Evolutionary conservation across 139 green algal species (phyloP).

Genomic region (Coelastrella sp.): DNA sequence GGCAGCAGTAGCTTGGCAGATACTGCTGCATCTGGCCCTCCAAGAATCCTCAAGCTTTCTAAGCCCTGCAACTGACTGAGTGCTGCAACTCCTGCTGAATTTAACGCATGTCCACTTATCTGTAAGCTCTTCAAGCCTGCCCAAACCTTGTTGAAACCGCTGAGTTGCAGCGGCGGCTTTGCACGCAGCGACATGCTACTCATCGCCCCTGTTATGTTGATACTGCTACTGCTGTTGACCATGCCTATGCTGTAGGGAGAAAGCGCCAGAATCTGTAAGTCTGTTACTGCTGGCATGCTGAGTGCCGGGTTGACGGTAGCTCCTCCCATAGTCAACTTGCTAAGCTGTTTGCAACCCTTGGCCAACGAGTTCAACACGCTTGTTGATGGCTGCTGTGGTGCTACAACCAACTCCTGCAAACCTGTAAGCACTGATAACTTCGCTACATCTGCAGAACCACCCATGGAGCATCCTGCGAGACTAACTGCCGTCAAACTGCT

Average conservation of each 20-base stretch:
- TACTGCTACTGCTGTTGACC: neutral
- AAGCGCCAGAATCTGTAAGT: conserved; percentile 2
- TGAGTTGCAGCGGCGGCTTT: conserved; percentile 4
- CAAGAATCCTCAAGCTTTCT: neutral
- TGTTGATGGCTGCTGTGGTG: conserved; percentile 22
- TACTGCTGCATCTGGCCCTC: neutral
- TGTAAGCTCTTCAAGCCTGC: neutral
- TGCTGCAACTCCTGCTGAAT: conserved; percentile 9
- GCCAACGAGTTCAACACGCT: neutral
- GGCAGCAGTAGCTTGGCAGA: conserved; percentile 33
- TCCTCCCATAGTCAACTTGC: neutral
- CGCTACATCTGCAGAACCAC: neutral
- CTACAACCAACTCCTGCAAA: neutral
- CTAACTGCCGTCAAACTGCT: neutral
- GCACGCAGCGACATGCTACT: neutral
- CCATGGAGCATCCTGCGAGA: conserved; percentile 5
- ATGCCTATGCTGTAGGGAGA: neutral
- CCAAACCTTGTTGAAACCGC: neutral
- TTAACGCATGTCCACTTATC: neutral
- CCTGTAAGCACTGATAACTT: conserved; percentile 11
- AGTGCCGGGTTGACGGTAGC: neutral
- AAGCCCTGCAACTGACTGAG: conserved; percentile 3
- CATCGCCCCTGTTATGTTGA: neutral
- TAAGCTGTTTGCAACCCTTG: neutral
- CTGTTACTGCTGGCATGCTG: conserved; percentile 17